A percentile compares a stretch with the other conserved stretches of the same genome.
Conservation (phyloP, 2,329 filamentous ascomycete genomes). For the Herpotrichia juniperi region DNA sequence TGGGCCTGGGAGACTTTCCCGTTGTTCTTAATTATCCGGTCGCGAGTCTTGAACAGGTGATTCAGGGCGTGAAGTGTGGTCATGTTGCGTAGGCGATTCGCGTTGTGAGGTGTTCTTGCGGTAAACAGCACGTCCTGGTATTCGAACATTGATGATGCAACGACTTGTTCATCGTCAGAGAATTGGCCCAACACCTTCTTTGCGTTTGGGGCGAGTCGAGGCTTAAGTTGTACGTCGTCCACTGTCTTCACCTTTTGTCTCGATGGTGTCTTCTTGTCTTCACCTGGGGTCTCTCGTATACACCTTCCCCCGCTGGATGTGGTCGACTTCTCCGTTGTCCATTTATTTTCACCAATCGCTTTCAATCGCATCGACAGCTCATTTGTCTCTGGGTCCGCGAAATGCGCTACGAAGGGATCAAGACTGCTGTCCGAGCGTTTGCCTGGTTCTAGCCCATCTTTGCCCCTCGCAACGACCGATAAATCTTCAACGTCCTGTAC, state of each 20-base stretch:
- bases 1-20: conserved; percentile 73
- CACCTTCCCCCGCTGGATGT: conserved; percentile 32
- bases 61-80: conserved; percentile 86
- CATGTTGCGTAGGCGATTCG: conserved; percentile 71
- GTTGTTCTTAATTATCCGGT: conserved; percentile 92
- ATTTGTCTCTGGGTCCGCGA: conserved; percentile 70
- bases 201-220: conserved; percentile 36
- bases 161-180: conserved; percentile 64
- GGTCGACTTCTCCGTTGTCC: conserved; percentile 51
- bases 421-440: conserved; percentile 23
- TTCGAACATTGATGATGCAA: conserved; percentile 77
- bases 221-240: conserved; percentile 40
- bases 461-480: too few relatives aligned
- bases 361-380: conserved; percentile 60
- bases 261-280: conserved; percentile 18
- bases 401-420: conserved; percentile 84
- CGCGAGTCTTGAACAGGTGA: conserved; percentile 91
- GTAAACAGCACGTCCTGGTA: conserved; percentile 84
- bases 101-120: conserved; percentile 71
- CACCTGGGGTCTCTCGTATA: conserved; percentile 31
- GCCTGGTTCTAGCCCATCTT: conserved; percentile 31
- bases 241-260: conserved; percentile 29
- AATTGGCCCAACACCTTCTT: conserved; percentile 55
- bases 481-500: too few relatives aligned
- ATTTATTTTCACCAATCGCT: conserved; percentile 55